phyloP scores from a whole-genome alignment of 2,329 filamentous ascomycete species.

The Teratosphaeria zuluensis region DNA sequence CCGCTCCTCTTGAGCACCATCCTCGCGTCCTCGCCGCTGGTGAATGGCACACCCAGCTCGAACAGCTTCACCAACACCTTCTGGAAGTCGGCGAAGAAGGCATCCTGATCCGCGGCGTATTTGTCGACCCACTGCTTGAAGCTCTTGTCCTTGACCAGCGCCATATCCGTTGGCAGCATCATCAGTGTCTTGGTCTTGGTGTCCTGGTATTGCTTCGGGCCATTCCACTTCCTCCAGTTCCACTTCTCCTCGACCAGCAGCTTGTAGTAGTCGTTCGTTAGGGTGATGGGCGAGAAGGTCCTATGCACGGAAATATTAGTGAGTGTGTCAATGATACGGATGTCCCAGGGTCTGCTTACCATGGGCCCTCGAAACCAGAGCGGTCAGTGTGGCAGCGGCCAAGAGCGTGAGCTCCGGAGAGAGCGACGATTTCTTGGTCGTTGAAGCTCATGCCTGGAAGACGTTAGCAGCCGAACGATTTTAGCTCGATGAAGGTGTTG shows the following conservation, averaged over 20 bases:
- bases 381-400: conserved; percentile 86
- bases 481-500: conserved; percentile 24
- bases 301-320: background rate
- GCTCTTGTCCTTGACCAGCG: conserved; percentile 75
- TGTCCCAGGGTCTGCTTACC: conserved; percentile 34
- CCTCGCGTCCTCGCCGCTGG: conserved; percentile 38
- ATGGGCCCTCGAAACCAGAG: conserved; percentile 78
- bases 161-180: conserved; percentile 94
- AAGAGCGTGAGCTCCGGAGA: conserved; percentile 75
- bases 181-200: conserved; percentile 78
- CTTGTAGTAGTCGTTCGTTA: conserved; percentile 93
- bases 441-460: conserved; percentile 71
- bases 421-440: conserved; percentile 90
- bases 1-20: conserved; percentile 38
- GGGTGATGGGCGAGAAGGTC: conserved; percentile 76
- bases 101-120: conserved; percentile 83
- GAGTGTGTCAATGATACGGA: background rate
- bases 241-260: conserved; percentile 87
- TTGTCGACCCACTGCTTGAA: conserved; percentile 73
- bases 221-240: conserved; percentile 83
- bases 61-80: conserved; percentile 72
- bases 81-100: conserved; percentile 89
- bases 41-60: conserved; percentile 87
- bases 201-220: conserved; percentile 84
- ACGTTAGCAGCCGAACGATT: background rate